A percentile compares a stretch with the other conserved stretches of the same genome.
Evolutionary conservation across 352 stramenopile species (phyloP).

Genomic region (Aphanomyces stellatus): DNA sequence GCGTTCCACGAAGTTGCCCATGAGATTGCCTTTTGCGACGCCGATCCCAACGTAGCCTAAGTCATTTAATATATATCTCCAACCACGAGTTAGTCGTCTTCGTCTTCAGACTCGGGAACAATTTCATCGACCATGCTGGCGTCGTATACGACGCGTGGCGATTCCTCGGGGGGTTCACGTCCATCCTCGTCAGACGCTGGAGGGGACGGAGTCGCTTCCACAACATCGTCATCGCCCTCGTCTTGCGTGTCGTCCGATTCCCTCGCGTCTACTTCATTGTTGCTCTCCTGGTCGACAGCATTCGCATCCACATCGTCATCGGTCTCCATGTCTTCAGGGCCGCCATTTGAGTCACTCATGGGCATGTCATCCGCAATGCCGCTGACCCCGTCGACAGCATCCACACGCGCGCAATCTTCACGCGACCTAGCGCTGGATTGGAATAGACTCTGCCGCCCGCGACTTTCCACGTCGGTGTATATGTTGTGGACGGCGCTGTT

Average conservation of each 20-base stretch:
- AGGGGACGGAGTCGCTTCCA: slow-evolving; percentile 58
- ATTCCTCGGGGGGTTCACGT: too few relatives aligned
- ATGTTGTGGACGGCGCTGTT: too few relatives aligned
- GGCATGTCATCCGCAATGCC: too few relatives aligned
- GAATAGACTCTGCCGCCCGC: too few relatives aligned
- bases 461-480: too few relatives aligned
- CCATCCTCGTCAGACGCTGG: slow-evolving; percentile 32
- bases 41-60: neutral
- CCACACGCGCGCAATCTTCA: neutral
- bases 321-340: too few relatives aligned
- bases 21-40: neutral
- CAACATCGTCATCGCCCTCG: slow-evolving; percentile 34
- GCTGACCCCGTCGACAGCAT: too few relatives aligned
- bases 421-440: neutral
- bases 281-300: neutral
- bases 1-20: neutral
- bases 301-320: too few relatives aligned
- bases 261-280: too few relatives aligned
- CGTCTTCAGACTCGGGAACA: slow-evolving; percentile 46
- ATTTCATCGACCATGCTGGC: slow-evolving; percentile 26
- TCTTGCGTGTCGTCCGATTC: slow-evolving; percentile 23
- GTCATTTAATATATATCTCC: neutral
- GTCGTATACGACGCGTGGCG: too few relatives aligned
- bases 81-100: slow-evolving; percentile 14
- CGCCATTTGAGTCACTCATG: too few relatives aligned